Evolutionary conservation across 1,139 yeast species (phyloP), one percentile per base, ranked within the genome.

Genomic region (Nakaseomyces glabratus): DNA sequence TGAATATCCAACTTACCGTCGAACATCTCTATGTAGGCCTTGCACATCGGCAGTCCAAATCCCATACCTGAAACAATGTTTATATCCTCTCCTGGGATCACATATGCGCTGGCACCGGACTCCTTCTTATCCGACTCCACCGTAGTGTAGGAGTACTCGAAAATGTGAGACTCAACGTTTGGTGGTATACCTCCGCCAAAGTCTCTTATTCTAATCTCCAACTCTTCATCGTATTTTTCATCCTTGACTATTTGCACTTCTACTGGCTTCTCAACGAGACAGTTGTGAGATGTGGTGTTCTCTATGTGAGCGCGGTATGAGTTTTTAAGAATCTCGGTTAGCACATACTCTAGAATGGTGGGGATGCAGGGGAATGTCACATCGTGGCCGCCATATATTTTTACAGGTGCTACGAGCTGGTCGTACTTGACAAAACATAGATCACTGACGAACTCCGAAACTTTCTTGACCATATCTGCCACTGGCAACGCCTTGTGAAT

Each of bases 51-150:
- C 35, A 88, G 60, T 0, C 98, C 98, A 53, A 85, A 88, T 0
- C 98, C 98, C 82, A 90, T 80, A 0, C 98, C 98, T 0, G 96
- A 95, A 21, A 86, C 84, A 5, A 75, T 70, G 48, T 79, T 74
- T 0, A 80, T 78, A 1, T 79, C 82, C 23, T 63, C 68, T 52
- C 86, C 93, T 0, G 93, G 93, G 13, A 82, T 76, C 13, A 73
- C 71, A 48, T 81, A 81, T 19, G 57, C 62, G 13, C 51, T 53
- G 48, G 55, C 52, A 0, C 57, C 60, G 11, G 47, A 46, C 14
- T 48, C 54, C 21, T 49, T 48, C 9, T 48, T 54, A 14, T 40
- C 41, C 25, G 11, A 28, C 20, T 18, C 26, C 21, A 12, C 24
- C 0, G 95, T 84, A 2, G 93, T 70, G 57, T 80, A 88, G 4